Evolutionary conservation across 768 basidiomycete genomes (phyloP).

Genomic region (Clathrus columnatus): DNA sequence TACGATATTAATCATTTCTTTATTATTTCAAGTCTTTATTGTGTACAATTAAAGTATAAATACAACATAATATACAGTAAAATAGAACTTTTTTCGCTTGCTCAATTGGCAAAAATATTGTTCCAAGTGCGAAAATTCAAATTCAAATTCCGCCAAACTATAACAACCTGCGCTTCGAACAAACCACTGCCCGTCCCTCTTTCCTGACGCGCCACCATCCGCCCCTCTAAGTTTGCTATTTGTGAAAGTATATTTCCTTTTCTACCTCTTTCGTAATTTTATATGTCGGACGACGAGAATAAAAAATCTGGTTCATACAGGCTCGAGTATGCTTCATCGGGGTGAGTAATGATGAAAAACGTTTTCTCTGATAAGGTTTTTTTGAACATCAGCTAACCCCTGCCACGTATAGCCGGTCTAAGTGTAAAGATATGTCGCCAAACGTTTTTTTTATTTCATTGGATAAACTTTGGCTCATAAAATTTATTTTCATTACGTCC

Average conservation of each 20-base stretch:
- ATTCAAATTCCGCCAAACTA: constrained; percentile 7
- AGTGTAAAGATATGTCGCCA: constrained; percentile 60
- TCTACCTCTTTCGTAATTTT: background rate
- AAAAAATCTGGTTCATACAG: constrained; percentile 58
- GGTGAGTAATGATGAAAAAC: background rate
- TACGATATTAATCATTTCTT: no score
- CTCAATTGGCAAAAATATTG: background rate
- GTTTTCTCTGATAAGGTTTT: background rate
- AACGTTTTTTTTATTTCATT: background rate
- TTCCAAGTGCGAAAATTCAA: background rate
- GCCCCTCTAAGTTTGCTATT: background rate
- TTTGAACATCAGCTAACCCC: background rate
- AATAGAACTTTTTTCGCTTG: no score
- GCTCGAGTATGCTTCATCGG: constrained; percentile 63
- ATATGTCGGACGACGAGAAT: constrained; percentile 30
- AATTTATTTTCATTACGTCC: constrained; percentile 41
- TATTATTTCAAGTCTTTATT: no score
- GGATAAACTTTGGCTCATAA: background rate
- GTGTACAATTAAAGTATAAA: no score
- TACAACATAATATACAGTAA: no score
- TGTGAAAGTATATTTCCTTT: background rate
- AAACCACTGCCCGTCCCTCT: background rate
- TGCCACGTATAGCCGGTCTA: constrained; percentile 35
- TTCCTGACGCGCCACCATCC: background rate
- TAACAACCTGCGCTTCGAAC: background rate